A percentile compares a stretch with the other conserved stretches of the same genome.
Conservation (phyloP, 768 basidiomycete genomes). For the Lentinula sp. region DNA sequence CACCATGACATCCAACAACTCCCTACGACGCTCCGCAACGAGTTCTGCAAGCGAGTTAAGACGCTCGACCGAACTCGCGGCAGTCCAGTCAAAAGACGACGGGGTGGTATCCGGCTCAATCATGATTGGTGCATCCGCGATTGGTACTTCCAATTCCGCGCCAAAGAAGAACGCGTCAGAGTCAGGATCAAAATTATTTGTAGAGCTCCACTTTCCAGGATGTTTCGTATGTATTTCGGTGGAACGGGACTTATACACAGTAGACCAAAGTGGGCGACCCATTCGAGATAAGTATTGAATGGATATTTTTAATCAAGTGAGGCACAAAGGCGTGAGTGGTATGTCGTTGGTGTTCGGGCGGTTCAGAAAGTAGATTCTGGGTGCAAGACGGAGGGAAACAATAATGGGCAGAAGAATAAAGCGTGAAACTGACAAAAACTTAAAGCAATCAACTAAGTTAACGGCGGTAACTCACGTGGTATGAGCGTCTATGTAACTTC, state of each 20-base stretch:
- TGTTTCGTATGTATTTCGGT: background rate
- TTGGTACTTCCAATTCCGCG: background rate
- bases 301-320: background rate
- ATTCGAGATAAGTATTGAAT: background rate
- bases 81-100: background rate
- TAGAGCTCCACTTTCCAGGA: background rate
- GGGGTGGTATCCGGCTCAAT: no score
- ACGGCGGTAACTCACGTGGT: no score
- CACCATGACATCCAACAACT: background rate
- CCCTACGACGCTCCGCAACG: background rate
- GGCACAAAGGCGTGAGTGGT: background rate
- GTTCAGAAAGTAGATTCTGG: no score
- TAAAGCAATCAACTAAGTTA: no score
- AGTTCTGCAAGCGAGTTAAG: background rate
- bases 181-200: background rate
- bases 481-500: no score
- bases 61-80: background rate
- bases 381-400: no score
- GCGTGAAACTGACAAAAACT: no score
- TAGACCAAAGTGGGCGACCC: conserved; percentile 1
- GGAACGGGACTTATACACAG: background rate
- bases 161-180: background rate
- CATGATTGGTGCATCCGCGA: background rate
- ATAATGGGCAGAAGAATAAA: no score
- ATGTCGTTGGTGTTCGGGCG: background rate